These are phyloP conservation scores for Ganoderma lingzhi DNA, from an alignment of 1,284 basidiomycete genomes.

Conservation along the genomic window DNA sequence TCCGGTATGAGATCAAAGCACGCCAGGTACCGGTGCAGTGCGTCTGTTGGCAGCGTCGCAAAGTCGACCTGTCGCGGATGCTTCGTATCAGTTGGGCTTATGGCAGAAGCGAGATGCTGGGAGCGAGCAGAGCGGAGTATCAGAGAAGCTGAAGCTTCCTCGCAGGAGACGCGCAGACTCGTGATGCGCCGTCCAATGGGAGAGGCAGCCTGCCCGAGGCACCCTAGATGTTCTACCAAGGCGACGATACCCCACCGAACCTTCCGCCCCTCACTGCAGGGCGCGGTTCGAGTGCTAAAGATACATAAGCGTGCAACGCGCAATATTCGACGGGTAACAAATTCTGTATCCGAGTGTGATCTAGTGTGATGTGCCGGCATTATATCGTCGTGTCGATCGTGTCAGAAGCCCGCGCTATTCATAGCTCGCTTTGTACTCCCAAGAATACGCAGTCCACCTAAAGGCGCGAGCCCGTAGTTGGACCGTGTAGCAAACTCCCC, in stretches of 20 bases:
- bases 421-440: background rate
- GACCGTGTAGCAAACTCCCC: background rate
- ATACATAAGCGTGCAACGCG: background rate
- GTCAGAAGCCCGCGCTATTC: background rate
- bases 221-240: constrained; percentile 18
- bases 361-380: constrained; percentile 5
- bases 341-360: background rate
- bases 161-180: constrained; percentile 6
- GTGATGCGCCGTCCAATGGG: constrained; percentile 5
- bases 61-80: constrained; percentile 69
- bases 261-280: constrained; percentile 5
- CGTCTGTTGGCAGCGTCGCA: constrained; percentile 62
- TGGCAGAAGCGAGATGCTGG: constrained; percentile 18
- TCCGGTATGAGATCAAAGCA: constrained; percentile 74
- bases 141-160: background rate
- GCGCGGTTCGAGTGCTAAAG: background rate
- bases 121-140: constrained; percentile 7
- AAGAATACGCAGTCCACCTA: background rate
- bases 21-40: constrained; percentile 72
- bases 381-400: background rate
- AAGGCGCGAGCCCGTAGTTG: background rate
- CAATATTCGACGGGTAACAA: background rate
- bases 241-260: constrained; percentile 25
- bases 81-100: constrained; percentile 24
- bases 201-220: constrained; percentile 7